Conservation (phyloP, 176 grass and related monocot species). For the Zea luxurians region DNA sequence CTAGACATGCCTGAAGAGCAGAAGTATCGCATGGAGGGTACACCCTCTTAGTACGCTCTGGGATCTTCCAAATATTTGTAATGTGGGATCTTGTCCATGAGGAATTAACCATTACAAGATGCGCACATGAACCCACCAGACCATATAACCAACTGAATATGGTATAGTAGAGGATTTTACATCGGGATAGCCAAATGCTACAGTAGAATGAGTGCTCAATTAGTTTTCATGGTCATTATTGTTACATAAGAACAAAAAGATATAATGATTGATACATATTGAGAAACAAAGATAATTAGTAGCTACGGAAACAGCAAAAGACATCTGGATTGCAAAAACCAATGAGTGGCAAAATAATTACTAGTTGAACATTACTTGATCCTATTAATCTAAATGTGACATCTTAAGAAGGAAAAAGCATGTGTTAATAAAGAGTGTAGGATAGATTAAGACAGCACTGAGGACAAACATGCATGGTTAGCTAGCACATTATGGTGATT, state of each 20-base stretch:
- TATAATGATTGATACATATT: not conserved
- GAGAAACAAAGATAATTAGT: not conserved
- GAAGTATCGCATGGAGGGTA: conserved; percentile 96
- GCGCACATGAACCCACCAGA: conserved; percentile 75
- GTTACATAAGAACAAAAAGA: not conserved
- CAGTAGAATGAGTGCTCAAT: conserved; percentile 22
- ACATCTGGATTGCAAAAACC: not conserved
- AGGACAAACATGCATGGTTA: conserved; percentile 13
- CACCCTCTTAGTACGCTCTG: conserved; percentile 70
- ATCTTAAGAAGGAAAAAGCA: conserved; percentile 14
- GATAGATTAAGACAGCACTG: not conserved
- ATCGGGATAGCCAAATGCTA: conserved; percentile 75
- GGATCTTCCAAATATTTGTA: conserved; percentile 80
- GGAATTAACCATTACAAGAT: conserved; percentile 97
- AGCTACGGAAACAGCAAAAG: not conserved
- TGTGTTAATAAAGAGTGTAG: not conserved
- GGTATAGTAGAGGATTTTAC: conserved; percentile 88
- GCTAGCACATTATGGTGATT: not conserved
- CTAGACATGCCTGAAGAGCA: conserved; percentile 59
- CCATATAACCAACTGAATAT: conserved; percentile 95
- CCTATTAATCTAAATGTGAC: conserved; percentile 1
- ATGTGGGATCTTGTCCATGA: conserved; percentile 94
- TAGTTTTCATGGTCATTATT: conserved; percentile 17
- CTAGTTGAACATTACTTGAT: not conserved
- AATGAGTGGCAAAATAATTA: not conserved